Evolutionary conservation across 1,284 basidiomycete species (phyloP).

Genomic region (Microbotryum scabiosae): DNA sequence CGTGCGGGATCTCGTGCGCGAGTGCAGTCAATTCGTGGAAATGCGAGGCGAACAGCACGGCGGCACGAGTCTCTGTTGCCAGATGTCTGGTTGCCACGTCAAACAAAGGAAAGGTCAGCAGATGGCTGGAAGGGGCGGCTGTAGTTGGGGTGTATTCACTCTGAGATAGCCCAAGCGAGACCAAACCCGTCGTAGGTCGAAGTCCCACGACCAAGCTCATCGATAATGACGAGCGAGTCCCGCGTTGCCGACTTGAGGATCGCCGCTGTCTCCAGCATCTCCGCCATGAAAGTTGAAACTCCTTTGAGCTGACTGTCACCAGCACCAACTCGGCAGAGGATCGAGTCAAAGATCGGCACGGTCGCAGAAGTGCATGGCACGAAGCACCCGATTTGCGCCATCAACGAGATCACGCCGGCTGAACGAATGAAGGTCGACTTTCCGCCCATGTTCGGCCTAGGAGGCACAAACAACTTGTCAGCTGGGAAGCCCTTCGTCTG

Average conservation of each 20-base stretch:
- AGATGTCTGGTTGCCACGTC: slow-evolving; percentile 58
- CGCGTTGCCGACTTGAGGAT: slow-evolving; percentile 86
- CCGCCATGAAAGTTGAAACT: slow-evolving; percentile 98
- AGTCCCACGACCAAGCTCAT: slow-evolving; percentile 96
- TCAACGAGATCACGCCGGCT: slow-evolving; percentile 81
- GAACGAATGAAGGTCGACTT: slow-evolving; percentile 89
- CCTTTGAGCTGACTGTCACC: slow-evolving; percentile 97
- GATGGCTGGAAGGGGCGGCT: background rate
- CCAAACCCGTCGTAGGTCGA: slow-evolving; percentile 99
- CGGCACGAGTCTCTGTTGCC: slow-evolving; percentile 78
- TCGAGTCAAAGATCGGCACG: slow-evolving; percentile 90
- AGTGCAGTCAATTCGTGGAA: slow-evolving; percentile 95
- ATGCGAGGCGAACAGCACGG: slow-evolving; percentile 91
- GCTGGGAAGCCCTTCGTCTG: background rate
- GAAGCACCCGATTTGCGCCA: slow-evolving; percentile 92
- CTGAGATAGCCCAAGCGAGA: slow-evolving; percentile 96
- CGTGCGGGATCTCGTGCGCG: slow-evolving; percentile 73
- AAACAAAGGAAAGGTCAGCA: background rate
- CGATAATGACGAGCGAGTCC: slow-evolving; percentile 94
- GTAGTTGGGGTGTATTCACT: slow-evolving; percentile 49
- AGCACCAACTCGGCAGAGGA: slow-evolving; percentile 91
- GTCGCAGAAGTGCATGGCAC: slow-evolving; percentile 81
- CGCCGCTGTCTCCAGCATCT: slow-evolving; percentile 96
- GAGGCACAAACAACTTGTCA: background rate
- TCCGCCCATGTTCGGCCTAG: slow-evolving; percentile 81